A percentile compares a stretch with the other conserved stretches of the same genome.
phyloP scores from a whole-genome alignment of 305 asterid species.

The Fraxinus latifolia region DNA sequence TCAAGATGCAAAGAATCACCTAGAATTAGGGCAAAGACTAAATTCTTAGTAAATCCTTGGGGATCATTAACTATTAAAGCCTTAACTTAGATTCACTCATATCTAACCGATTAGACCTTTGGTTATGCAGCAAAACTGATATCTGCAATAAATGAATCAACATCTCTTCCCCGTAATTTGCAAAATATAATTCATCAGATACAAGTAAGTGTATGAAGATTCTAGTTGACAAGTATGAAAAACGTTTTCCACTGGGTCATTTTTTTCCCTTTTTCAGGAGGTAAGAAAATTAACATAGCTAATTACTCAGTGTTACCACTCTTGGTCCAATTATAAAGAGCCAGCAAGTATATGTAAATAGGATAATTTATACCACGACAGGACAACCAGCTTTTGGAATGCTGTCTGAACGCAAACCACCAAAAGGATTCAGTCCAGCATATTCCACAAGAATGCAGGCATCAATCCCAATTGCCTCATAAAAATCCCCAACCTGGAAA shows the following conservation, averaged over 20 bases:
- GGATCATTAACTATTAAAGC: neutral
- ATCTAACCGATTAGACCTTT: neutral
- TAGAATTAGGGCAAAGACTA: neutral
- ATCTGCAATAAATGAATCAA: neutral
- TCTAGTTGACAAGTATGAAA: neutral
- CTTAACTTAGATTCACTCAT: neutral
- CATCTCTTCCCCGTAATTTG: neutral
- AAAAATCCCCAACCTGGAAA: conserved; percentile 89
- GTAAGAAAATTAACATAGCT: neutral
- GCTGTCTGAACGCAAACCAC: conserved; percentile 87
- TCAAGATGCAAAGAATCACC: neutral
- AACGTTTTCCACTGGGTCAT: neutral
- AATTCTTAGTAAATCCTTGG: neutral
- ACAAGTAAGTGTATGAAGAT: neutral
- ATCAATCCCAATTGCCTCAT: conserved; percentile 92
- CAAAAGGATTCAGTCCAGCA: conserved; percentile 98
- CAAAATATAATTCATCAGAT: neutral
- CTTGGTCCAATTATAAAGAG: neutral
- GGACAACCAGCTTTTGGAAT: conserved; percentile 99
- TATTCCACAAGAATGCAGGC: conserved; percentile 97
- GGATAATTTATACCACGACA: conserved; percentile 60
- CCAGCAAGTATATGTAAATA: neutral
- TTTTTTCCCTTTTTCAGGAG: neutral
- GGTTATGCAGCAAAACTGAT: neutral
- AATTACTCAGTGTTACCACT: conserved; percentile 2